Evolutionary conservation across 345 rosid genomes (phyloP).

Genomic region (Excoecaria cochinchinensis): DNA sequence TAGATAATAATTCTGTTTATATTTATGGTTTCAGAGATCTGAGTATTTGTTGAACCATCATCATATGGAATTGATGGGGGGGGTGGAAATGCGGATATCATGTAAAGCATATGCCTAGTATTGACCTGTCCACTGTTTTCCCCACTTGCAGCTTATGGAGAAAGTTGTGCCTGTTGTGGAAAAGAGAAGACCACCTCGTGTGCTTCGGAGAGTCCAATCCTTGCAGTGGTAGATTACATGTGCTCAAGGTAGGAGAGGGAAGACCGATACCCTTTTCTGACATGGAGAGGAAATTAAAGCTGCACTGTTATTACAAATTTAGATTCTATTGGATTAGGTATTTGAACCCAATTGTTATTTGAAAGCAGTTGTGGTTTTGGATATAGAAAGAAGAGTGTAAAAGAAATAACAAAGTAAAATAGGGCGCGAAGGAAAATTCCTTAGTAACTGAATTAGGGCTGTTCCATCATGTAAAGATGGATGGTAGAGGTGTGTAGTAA

Average conservation of each 20-base stretch:
- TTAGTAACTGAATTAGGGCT: not conserved
- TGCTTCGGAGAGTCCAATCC: conserved; percentile 60
- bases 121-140: not conserved
- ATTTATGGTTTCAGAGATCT: not conserved
- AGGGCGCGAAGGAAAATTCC: conserved; percentile 3
- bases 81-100: not conserved
- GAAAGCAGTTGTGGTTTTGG: conserved; percentile 14
- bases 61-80: conserved; percentile 4
- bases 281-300: conserved; percentile 9
- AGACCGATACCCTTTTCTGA: too few species aligned
- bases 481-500: conserved; percentile 10
- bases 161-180: conserved; percentile 64
- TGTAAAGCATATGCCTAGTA: not conserved
- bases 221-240: conserved; percentile 53
- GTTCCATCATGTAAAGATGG: not conserved
- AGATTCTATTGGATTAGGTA: conserved; percentile 18
- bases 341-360: conserved; percentile 18
- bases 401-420: not conserved
- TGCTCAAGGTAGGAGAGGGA: not conserved
- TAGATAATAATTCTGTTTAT: not conserved
- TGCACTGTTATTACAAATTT: conserved; percentile 8
- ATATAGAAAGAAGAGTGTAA: not conserved
- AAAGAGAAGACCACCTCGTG: conserved; percentile 47
- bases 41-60: not conserved
- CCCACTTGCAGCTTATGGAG: conserved; percentile 64